Base-by-base conservation (phyloP, 768 basidiomycete genomes). In the Podaxis sp. region DNA sequence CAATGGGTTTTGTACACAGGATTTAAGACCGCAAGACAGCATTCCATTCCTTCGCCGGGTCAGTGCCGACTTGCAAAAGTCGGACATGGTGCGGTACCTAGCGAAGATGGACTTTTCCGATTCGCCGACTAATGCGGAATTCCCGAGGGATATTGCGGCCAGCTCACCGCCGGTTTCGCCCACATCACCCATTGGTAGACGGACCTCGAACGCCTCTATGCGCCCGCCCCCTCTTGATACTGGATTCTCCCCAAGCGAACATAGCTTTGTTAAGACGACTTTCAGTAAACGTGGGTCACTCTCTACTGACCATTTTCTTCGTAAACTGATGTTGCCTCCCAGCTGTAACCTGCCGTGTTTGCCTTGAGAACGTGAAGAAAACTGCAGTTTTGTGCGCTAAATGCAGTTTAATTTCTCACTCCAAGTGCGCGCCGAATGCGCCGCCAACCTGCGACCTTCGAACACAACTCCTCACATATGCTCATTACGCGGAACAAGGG, bases 11-110 rank as follows among this genome's bases (percentile, higher is more conserved):
- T 48, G 38, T 40, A 57, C 62, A 17, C 64, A 90, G 88, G 89
- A 94, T 68, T 78, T 96, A 33, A 90, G 93, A 24, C 92, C 91
- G 53, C 92, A 97, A 70, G 96, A 99, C 71, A 95, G 93, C 70
- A 92, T 98, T 39, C 96, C 96, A 9, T 97, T 97, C 82, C 80
- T 97, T 12, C 89, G 95, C 33, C 89, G 96, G 3, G 89, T 97
- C 71, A 95, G 94, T 72, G 82, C 87, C 63, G 96, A 97, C 70
- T 71, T 93, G 59, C 88, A 91, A 64, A 92, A 89, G 74, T 79
- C 84, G 19, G 90, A 92, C 53, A 80, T 78, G 49, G 77, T 83
- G 56, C 85, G 85, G 56, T 83, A 85, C 64, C 70, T 82, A 30
- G 75, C 83, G 3, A 79, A 81, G 42, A 63, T 82, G 13, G 86